Conservation (phyloP, 495 filamentous ascomycete species). For the Hypoxylon crocopeplum region DNA sequence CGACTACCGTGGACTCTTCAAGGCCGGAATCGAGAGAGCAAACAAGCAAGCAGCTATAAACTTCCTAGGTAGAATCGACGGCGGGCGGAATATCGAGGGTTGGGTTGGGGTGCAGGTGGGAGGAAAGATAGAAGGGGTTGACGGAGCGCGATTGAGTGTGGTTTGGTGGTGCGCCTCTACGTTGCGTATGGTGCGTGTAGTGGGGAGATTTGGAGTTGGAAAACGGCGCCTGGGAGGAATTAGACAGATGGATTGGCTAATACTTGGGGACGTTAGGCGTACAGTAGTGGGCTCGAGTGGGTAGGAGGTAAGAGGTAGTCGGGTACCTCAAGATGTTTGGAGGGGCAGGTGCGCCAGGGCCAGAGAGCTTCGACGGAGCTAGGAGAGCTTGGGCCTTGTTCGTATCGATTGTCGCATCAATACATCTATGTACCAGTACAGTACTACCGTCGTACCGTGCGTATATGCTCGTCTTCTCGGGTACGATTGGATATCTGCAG, state of each 20-base stretch:
- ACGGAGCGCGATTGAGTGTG: slow-evolving; percentile 18
- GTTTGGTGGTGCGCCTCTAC: slow-evolving; percentile 13
- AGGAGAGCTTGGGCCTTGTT: slow-evolving; percentile 24
- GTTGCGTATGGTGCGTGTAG: slow-evolving; percentile 34
- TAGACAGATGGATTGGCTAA: slow-evolving; percentile 38
- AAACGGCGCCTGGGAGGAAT: slow-evolving; percentile 22
- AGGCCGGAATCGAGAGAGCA: slow-evolving; percentile 19
- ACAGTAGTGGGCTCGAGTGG: slow-evolving; percentile 26
- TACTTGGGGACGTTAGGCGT: slow-evolving; percentile 24
- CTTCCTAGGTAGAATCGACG: slow-evolving; percentile 30
- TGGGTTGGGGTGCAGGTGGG: slow-evolving; percentile 29
- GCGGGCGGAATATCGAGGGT: slow-evolving; percentile 21
- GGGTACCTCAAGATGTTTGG: slow-evolving; percentile 23
- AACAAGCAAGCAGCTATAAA: slow-evolving; percentile 19
- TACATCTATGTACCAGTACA: neutral
- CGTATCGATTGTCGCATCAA: slow-evolving; percentile 26
- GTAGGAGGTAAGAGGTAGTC: slow-evolving; percentile 12
- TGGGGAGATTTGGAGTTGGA: slow-evolving; percentile 34
- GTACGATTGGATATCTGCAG: no score
- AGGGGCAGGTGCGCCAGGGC: slow-evolving; percentile 21
- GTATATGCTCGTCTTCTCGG: no score
- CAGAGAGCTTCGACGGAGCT: slow-evolving; percentile 24
- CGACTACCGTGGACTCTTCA: slow-evolving; percentile 30
- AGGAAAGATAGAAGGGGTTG: slow-evolving; percentile 19
- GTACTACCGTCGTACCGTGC: slow-evolving; percentile 2